Conservation (phyloP, 352 stramenopile genomes). For the Thalassiosira delicatula region DNA sequence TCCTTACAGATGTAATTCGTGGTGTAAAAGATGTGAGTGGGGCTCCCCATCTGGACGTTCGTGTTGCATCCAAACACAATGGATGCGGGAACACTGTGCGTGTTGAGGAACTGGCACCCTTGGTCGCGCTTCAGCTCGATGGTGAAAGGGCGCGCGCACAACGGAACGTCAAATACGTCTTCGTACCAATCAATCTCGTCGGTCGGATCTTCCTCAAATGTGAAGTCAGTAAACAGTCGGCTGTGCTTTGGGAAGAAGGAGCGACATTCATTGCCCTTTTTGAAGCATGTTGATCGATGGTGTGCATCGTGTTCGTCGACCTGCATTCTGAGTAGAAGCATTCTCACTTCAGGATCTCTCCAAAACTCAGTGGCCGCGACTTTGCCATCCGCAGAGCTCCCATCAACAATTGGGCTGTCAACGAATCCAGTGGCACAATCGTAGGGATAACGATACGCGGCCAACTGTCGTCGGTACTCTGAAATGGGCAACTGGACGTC, state of each 20-base stretch:
- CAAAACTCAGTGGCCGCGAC: slow-evolving; percentile 33
- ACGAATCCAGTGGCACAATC: too few species aligned
- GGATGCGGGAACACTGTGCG: slow-evolving; percentile 21
- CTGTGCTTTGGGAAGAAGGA: slow-evolving; percentile 3
- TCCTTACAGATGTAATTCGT: too few species aligned
- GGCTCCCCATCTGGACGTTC: slow-evolving; percentile 37
- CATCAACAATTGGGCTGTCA: slow-evolving; percentile 20
- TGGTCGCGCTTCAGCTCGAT: slow-evolving; percentile 4
- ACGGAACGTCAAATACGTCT: not conserved
- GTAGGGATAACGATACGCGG: slow-evolving; percentile 30
- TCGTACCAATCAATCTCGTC: not conserved
- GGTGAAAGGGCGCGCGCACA: slow-evolving; percentile 27
- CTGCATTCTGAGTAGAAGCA: slow-evolving; percentile 11
- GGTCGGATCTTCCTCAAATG: not conserved
- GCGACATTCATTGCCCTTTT: slow-evolving; percentile 39
- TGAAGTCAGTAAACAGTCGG: not conserved
- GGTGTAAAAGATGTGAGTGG: slow-evolving; percentile 24
- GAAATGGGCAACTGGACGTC: not conserved
- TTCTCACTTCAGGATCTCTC: slow-evolving; percentile 17
- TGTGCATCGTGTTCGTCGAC: slow-evolving; percentile 34
- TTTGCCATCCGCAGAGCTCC: not conserved
- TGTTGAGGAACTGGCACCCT: slow-evolving; percentile 50
- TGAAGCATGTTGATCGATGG: slow-evolving; percentile 45
- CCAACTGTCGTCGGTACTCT: slow-evolving; percentile 10
- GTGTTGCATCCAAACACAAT: slow-evolving; percentile 47